Evolutionary conservation across 192 early-diverging fungal genomes (phyloP).

Genomic region (Linnemannia hyalina): DNA sequence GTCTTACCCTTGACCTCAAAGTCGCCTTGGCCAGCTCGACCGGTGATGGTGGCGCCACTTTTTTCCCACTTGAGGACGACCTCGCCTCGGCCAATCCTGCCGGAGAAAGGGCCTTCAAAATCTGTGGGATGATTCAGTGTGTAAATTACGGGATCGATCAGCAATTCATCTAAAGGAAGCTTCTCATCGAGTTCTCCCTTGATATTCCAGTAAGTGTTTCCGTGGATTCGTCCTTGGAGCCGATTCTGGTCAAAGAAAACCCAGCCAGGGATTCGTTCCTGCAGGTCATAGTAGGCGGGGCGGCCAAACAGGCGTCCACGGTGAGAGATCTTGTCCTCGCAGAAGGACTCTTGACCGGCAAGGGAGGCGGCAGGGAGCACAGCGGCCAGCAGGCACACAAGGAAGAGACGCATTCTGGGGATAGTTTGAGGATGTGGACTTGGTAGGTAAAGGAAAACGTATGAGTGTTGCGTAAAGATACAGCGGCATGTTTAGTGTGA

Average conservation of each 20-base stretch:
- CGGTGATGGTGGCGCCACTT: conserved; percentile 7
- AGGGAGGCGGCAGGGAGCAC: conserved; percentile 1
- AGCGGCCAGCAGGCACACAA: conserved; percentile 13
- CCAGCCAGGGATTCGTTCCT: background rate
- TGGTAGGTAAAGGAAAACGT: background rate
- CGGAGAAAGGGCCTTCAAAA: conserved; percentile 1
- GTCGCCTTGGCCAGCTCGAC: background rate
- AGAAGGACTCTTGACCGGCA: background rate
- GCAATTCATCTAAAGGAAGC: background rate
- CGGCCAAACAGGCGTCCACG: background rate
- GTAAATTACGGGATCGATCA: background rate
- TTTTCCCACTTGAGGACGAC: background rate
- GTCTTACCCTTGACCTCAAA: conserved; percentile 12
- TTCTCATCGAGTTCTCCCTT: conserved; percentile 3
- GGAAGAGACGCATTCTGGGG: background rate
- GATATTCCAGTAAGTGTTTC: conserved; percentile 7
- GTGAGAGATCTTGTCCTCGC: background rate
- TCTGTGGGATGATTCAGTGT: background rate
- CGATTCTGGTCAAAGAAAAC: background rate
- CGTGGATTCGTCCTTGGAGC: background rate
- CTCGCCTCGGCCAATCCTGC: conserved; percentile 7
- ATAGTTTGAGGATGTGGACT: background rate
- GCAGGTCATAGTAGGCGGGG: background rate
- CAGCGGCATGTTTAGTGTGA: too few species aligned
- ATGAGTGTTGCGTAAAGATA: too few species aligned